phyloP scores from a whole-genome alignment of 1,284 basidiomycete genomes.

The Malassezia obtusa region DNA sequence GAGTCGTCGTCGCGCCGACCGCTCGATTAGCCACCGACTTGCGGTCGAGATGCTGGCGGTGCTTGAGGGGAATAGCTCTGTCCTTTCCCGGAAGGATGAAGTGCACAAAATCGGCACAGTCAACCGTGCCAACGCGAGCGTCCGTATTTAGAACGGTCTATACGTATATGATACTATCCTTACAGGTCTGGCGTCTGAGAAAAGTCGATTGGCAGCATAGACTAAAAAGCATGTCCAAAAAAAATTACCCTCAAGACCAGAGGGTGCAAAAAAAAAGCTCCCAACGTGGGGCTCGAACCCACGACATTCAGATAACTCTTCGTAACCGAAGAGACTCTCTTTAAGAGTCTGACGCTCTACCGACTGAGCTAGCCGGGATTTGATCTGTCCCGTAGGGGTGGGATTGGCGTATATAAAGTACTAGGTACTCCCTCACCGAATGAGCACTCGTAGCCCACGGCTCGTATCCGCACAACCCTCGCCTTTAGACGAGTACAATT shows the following conservation, averaged over 20 bases:
- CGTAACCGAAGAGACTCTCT: conserved; percentile 14
- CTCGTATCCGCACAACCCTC: too few relatives aligned
- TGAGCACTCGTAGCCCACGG: too few relatives aligned
- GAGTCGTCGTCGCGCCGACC: conserved; percentile 47
- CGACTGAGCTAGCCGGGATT: conserved; percentile 49
- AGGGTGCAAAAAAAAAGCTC: conserved; percentile 23
- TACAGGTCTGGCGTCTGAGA: too few relatives aligned
- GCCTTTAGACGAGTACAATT: too few relatives aligned
- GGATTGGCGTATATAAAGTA: neutral
- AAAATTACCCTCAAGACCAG: neutral
- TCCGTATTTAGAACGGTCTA: conserved; percentile 26
- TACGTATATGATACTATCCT: neutral
- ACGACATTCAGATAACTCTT: conserved; percentile 41
- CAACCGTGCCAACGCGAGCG: conserved; percentile 57
- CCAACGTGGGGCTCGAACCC: conserved; percentile 48
- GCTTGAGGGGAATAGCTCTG: conserved; percentile 45
- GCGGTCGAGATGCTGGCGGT: conserved; percentile 49
- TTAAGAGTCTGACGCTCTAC: conserved; percentile 49
- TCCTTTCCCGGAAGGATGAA: conserved; percentile 47
- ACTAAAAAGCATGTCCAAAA: neutral
- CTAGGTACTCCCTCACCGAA: too few relatives aligned
- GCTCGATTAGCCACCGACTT: conserved; percentile 43
- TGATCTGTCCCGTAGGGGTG: neutral
- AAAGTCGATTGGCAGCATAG: neutral
- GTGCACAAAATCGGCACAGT: conserved; percentile 65